phyloP scores from a whole-genome alignment of 768 basidiomycete genomes.

The Rhizopogon vinicolor region DNA sequence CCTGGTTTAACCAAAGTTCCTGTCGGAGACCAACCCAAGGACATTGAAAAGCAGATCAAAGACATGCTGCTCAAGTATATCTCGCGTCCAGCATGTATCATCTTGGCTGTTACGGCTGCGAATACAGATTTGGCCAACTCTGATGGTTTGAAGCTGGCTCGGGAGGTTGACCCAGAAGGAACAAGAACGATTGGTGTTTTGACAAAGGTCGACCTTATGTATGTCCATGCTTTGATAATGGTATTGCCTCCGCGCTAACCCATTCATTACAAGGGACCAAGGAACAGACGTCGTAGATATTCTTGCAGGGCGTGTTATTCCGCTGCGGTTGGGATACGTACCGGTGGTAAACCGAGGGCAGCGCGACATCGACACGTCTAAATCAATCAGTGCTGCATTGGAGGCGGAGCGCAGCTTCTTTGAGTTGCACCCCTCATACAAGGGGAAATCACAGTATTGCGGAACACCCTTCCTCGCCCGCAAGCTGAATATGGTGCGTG shows the following conservation, averaged over 20 bases:
- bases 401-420: slow-evolving; percentile 92
- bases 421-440: slow-evolving; percentile 90
- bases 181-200: slow-evolving; percentile 96
- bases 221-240: slow-evolving; percentile 26
- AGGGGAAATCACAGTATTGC: slow-evolving; percentile 92
- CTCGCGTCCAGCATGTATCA: slow-evolving; percentile 91
- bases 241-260: slow-evolving; percentile 4
- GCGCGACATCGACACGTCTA: slow-evolving; percentile 89
- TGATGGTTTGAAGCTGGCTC: slow-evolving; percentile 92
- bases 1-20: slow-evolving; percentile 95
- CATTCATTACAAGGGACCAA: slow-evolving; percentile 61
- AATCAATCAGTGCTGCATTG: slow-evolving; percentile 79
- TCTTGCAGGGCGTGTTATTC: slow-evolving; percentile 94
- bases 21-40: slow-evolving; percentile 93
- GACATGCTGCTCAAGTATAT: slow-evolving; percentile 98
- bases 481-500: slow-evolving; percentile 86
- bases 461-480: slow-evolving; percentile 96
- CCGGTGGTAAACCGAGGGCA: slow-evolving; percentile 99
- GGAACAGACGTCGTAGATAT: slow-evolving; percentile 99
- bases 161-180: slow-evolving; percentile 97
- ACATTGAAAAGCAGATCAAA: slow-evolving; percentile 95
- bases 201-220: slow-evolving; percentile 99
- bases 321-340: slow-evolving; percentile 93
- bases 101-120: slow-evolving; percentile 93
- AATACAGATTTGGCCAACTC: slow-evolving; percentile 99